Evolutionary conservation across 2,329 filamentous ascomycete genomes (phyloP).

Genomic region (Sodiomyces alkalinus): DNA sequence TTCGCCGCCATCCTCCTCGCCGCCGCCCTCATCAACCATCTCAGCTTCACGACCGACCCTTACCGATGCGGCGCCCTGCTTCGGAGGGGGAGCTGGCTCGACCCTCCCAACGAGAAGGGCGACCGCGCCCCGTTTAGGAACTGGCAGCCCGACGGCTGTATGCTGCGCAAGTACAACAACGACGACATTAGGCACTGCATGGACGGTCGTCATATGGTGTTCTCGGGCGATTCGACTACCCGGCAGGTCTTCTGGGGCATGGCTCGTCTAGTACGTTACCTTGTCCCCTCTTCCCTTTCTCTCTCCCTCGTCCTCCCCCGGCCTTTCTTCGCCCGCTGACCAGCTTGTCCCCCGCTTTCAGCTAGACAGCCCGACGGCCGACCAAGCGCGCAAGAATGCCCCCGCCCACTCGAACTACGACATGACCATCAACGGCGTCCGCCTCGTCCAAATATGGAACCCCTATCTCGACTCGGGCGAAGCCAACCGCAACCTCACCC

Average conservation of each 20-base stretch:
- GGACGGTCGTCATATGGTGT: conserved; percentile 31
- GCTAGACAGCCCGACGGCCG: neutral
- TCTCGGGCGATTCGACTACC: conserved; percentile 43
- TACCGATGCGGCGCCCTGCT: conserved; percentile 36
- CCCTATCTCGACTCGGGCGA: conserved; percentile 36
- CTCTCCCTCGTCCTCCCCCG: conserved; percentile 9
- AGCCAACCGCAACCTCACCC: conserved; percentile 8
- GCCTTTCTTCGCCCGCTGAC: neutral
- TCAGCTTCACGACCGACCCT: conserved; percentile 22
- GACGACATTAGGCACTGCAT: conserved; percentile 39
- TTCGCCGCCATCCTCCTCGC: neutral
- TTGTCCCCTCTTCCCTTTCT: no score
- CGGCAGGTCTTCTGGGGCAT: conserved; percentile 43
- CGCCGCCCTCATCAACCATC: neutral
- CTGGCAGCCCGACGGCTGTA: conserved; percentile 46
- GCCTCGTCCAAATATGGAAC: conserved; percentile 44
- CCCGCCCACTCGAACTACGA: conserved; percentile 5
- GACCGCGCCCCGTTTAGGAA: conserved; percentile 20
- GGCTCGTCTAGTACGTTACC: conserved; percentile 12
- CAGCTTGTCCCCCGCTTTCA: no score
- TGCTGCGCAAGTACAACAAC: conserved; percentile 36
- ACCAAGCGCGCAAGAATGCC: neutral
- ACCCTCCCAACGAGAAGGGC: conserved; percentile 15
- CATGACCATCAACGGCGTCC: conserved; percentile 27
- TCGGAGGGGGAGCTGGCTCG: conserved; percentile 32